phyloP scores from a whole-genome alignment of 164 flowering plant species.

The Kalanchoe fedtschenkoi region DNA sequence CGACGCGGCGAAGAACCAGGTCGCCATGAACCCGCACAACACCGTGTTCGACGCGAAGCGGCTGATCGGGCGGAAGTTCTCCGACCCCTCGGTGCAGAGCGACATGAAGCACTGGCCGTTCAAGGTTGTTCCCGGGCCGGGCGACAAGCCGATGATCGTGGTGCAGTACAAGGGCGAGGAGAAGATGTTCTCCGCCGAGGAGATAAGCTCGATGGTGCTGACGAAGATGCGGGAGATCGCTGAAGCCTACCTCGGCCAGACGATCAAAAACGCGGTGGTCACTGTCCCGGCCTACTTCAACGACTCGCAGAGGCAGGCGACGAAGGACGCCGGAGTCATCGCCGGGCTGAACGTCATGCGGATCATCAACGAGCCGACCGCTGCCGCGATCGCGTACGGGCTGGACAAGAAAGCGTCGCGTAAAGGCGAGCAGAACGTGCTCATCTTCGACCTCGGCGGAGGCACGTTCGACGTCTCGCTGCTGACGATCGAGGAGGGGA shows the following conservation, averaged over 20 bases:
- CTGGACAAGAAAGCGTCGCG: conserved; percentile 19
- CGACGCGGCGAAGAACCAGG: conserved; percentile 22
- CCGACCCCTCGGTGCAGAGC: conserved; percentile 19
- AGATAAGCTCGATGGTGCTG: conserved; percentile 19
- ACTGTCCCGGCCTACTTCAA: conserved; percentile 23
- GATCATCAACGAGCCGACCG: conserved; percentile 21
- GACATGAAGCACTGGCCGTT: conserved; percentile 27
- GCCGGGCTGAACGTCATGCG: conserved; percentile 17
- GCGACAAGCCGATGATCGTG: conserved; percentile 20
- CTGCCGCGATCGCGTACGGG: conserved; percentile 19
- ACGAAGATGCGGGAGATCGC: conserved; percentile 17
- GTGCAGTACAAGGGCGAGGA: conserved; percentile 21
- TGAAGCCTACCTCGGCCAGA: conserved; percentile 14
- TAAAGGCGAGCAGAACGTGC: conserved; percentile 17
- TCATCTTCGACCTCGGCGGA: conserved; percentile 20
- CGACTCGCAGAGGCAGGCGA: conserved; percentile 22
- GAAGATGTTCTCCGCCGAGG: conserved; percentile 19
- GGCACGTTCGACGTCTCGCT: conserved; percentile 22
- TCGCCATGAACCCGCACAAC: conserved; percentile 21
- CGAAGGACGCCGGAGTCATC: conserved; percentile 22
- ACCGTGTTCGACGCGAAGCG: conserved; percentile 24
- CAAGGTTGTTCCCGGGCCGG: conserved; percentile 14
- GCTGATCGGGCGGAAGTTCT: conserved; percentile 16
- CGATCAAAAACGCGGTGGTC: conserved; percentile 17
- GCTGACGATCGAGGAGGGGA: conserved; percentile 20